Evolutionary conservation across 768 basidiomycete genomes (phyloP).

Genomic region (Favolaschia claudopus): DNA sequence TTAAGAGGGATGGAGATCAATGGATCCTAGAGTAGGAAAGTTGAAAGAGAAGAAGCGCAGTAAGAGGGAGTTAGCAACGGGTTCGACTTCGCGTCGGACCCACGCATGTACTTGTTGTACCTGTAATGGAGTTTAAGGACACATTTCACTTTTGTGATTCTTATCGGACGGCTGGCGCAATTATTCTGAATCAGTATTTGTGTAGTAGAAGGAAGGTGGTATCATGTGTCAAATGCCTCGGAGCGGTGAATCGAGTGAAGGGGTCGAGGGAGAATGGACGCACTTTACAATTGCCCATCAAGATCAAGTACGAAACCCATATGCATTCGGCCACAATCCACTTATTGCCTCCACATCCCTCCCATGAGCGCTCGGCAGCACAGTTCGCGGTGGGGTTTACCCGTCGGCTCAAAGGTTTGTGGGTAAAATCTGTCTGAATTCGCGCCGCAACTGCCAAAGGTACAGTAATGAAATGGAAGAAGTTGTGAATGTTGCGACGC

Average conservation of each 20-base stretch:
- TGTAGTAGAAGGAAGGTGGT: too few relatives aligned
- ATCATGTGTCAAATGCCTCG: constrained; percentile 19
- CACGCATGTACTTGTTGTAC: constrained; percentile 18
- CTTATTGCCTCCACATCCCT: constrained; percentile 21
- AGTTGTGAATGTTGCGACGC: constrained; percentile 14
- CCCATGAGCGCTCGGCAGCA: constrained; percentile 19
- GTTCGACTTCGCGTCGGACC: background rate
- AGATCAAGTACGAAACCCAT: constrained; percentile 22
- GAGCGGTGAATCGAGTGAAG: constrained; percentile 24
- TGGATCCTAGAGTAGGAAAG: constrained; percentile 72
- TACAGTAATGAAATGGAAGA: constrained; percentile 12
- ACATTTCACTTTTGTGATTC: constrained; percentile 11
- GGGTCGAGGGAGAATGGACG: constrained; percentile 30
- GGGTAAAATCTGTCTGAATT: constrained; percentile 25
- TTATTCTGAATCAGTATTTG: too few relatives aligned
- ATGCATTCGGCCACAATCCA: constrained; percentile 18
- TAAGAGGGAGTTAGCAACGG: constrained; percentile 11
- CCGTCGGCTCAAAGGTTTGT: constrained; percentile 21
- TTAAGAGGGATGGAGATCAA: constrained; percentile 67
- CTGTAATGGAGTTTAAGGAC: background rate
- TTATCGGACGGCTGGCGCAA: constrained; percentile 8
- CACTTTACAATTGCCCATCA: constrained; percentile 13
- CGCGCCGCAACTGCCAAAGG: constrained; percentile 3
- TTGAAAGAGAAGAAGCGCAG: constrained; percentile 29
- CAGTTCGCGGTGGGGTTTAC: constrained; percentile 17